phyloP scores from a whole-genome alignment of 805 yeast genomes.

The Candida insectalens region DNA sequence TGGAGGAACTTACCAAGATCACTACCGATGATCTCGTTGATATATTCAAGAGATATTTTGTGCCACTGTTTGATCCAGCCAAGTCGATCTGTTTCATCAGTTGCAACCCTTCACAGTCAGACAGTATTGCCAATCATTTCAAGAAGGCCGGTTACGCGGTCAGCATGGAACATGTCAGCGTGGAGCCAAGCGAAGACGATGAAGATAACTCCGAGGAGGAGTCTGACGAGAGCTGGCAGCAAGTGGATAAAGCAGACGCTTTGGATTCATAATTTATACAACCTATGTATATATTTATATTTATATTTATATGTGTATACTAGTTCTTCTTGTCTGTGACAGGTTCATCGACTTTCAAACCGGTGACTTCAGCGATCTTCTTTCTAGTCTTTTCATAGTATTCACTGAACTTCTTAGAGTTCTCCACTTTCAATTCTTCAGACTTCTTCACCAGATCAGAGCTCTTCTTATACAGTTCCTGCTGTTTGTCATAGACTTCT shows the following conservation, averaged over 20 bases:
- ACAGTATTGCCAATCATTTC: conserved; percentile 37
- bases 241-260: conserved; percentile 6
- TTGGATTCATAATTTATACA: conserved; percentile 3
- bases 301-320: conserved; percentile 1
- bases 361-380: conserved; percentile 47
- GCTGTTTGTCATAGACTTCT: conserved; percentile 53
- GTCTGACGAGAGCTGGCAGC: conserved; percentile 12
- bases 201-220: conserved; percentile 15
- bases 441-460: conserved; percentile 33
- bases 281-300: not conserved
- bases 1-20: conserved; percentile 42
- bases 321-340: conserved; percentile 38
- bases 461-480: conserved; percentile 35
- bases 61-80: conserved; percentile 50
- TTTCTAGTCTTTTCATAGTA: conserved; percentile 26
- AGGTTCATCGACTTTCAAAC: conserved; percentile 56
- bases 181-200: conserved; percentile 17
- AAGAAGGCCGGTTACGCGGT: conserved; percentile 47
- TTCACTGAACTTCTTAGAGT: conserved; percentile 28
- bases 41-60: conserved; percentile 47
- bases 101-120: conserved; percentile 59
- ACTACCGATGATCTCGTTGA: conserved; percentile 42
- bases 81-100: conserved; percentile 57
- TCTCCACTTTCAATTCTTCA: conserved; percentile 30
- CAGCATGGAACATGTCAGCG: conserved; percentile 42